Percentiles rank a stretch among this genome's conserved stretches.
These are phyloP conservation scores for Metarhizium brunneum DNA, from an alignment of 2,329 filamentous ascomycete species.

Conservation along the genomic window DNA sequence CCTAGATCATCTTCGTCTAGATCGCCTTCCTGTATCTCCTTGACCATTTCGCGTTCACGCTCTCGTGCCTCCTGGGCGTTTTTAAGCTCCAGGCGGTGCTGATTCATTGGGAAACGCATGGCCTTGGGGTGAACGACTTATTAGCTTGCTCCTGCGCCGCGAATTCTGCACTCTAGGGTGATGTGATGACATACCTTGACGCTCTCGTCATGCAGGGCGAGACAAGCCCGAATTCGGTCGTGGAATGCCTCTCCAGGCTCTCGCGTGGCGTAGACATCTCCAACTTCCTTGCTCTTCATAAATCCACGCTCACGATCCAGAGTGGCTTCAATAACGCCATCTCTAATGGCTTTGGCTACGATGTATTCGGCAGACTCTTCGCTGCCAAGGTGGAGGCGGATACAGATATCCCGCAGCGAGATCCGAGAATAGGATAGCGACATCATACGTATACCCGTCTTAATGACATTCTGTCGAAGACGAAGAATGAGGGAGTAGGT, in stretches of 20 bases:
- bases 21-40: conserved; percentile 97
- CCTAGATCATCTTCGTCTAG: conserved; percentile 93
- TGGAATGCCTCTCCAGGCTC: conserved; percentile 97
- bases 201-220: conserved; percentile 91
- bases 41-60: conserved; percentile 90
- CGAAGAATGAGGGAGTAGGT: conserved; percentile 94
- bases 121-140: conserved; percentile 42
- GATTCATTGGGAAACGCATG: conserved; percentile 99
- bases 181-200: conserved; percentile 62
- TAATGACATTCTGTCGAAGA: conserved; percentile 96
- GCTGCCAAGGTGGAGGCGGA: conserved; percentile 83
- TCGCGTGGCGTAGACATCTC: conserved; percentile 90
- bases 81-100: conserved; percentile 93
- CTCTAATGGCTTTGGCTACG: conserved; percentile 94
- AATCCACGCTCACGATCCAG: conserved; percentile 90
- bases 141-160: conserved; percentile 10
- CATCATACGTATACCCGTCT: conserved; percentile 98
- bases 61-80: conserved; percentile 98
- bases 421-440: conserved; percentile 96
- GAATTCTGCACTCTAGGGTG: background rate
- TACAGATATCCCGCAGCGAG: conserved; percentile 92
- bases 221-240: conserved; percentile 85
- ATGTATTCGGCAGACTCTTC: conserved; percentile 99
- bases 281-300: conserved; percentile 97
- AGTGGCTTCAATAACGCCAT: conserved; percentile 93